Conservation (phyloP, 2,329 filamentous ascomycete genomes). For the Pseudodiploospora longispora region DNA sequence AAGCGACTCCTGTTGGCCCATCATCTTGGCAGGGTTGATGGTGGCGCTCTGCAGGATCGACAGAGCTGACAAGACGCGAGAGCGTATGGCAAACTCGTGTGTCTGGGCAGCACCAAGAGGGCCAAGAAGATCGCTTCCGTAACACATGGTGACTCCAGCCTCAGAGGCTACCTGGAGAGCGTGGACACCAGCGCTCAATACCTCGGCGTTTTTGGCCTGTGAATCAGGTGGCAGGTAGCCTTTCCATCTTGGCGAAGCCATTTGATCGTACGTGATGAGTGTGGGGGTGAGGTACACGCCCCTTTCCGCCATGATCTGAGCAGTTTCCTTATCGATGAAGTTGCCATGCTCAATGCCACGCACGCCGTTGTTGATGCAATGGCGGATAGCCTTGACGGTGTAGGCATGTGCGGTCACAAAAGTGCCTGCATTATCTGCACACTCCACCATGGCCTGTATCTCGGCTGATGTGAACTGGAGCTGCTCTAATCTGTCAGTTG, state of each 20-base stretch:
- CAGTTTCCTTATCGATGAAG: constrained; percentile 30
- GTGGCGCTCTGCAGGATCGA: constrained; percentile 21
- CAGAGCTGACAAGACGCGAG: constrained; percentile 11
- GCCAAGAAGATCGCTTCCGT: constrained; percentile 33
- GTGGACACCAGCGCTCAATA: constrained; percentile 37
- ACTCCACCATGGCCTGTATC: constrained; percentile 43
- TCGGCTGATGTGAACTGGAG: constrained; percentile 49
- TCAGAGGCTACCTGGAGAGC: constrained; percentile 40
- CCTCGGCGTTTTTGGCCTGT: constrained; percentile 39
- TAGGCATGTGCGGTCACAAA: constrained; percentile 52
- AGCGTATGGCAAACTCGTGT: constrained; percentile 22
- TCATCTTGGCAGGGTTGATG: constrained; percentile 41
- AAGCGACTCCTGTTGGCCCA: constrained; percentile 35
- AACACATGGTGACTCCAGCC: constrained; percentile 46
- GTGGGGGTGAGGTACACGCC: constrained; percentile 44
- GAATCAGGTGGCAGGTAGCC: constrained; percentile 35
- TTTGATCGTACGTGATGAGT: constrained; percentile 40
- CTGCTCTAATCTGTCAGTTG: constrained; percentile 44
- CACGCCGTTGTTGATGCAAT: constrained; percentile 47
- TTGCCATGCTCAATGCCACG: constrained; percentile 42
- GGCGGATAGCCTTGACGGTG: constrained; percentile 43
- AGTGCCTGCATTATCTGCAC: constrained; percentile 39
- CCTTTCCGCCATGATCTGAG: constrained; percentile 40
- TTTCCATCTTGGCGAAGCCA: constrained; percentile 33
- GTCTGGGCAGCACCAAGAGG: constrained; percentile 21